Percentiles rank a stretch among this genome's conserved stretches.
phyloP scores from a whole-genome alignment of 306 rosid species.

The Corylus heterophylla region DNA sequence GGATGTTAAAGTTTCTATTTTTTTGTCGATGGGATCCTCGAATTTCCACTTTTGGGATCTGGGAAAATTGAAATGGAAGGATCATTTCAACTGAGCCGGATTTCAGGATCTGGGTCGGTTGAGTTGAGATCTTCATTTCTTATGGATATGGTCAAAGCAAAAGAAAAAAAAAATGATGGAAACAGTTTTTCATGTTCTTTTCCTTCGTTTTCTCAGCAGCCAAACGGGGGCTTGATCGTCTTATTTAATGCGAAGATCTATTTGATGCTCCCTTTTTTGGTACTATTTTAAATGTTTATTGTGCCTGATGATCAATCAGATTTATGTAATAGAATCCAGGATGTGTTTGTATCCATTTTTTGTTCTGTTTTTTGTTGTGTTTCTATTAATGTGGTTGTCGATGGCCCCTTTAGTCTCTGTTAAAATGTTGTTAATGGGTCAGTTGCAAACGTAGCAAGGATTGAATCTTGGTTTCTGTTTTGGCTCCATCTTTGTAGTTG shows the following conservation, averaged over 20 bases:
- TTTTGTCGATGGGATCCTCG: slow-evolving; percentile 30
- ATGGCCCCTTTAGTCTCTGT: not conserved
- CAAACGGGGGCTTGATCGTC: slow-evolving; percentile 14
- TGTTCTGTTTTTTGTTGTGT: not conserved
- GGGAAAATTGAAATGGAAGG: slow-evolving; percentile 20
- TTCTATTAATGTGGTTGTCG: not conserved
- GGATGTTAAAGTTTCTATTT: slow-evolving; percentile 38
- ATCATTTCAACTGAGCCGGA: slow-evolving; percentile 15
- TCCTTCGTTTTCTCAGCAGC: slow-evolving; percentile 25
- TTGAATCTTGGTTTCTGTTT: slow-evolving; percentile 27
- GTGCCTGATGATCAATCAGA: not conserved
- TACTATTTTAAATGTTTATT: not conserved
- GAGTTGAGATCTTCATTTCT: not conserved
- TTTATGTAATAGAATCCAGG: not conserved
- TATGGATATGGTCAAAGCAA: not conserved
- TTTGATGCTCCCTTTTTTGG: not conserved
- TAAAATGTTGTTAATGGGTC: slow-evolving; percentile 22
- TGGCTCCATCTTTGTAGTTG: slow-evolving; percentile 52
- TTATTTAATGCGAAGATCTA: slow-evolving; percentile 13
- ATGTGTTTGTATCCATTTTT: not conserved
- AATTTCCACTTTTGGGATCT: slow-evolving; percentile 11
- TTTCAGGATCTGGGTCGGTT: slow-evolving; percentile 19
- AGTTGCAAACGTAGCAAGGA: slow-evolving; percentile 21
- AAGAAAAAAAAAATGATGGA: not conserved
- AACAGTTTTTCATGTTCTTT: not conserved